Evolutionary conservation across 1,284 basidiomycete species (phyloP).

Genomic region (Sparassis latifolia): DNA sequence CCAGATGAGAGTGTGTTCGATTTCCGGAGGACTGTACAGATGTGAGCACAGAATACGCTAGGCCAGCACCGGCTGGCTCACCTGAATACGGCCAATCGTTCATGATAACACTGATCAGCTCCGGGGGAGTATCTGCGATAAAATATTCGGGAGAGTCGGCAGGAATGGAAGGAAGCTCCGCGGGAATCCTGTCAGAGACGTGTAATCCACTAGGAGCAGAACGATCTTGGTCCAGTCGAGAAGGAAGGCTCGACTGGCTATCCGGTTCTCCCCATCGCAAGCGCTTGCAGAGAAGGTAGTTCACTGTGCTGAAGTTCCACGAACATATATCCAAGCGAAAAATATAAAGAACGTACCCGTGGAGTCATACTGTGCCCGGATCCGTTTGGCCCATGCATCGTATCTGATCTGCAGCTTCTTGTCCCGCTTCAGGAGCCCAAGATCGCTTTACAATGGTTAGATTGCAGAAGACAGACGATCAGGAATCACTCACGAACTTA

Average conservation of each 20-base stretch:
- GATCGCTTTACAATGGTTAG: constrained; percentile 42
- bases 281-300: constrained; percentile 59
- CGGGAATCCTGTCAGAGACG: background rate
- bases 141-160: constrained; percentile 48
- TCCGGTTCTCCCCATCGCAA: constrained; percentile 71
- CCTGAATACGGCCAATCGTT: constrained; percentile 86
- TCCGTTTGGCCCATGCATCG: constrained; percentile 46
- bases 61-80: constrained; percentile 22
- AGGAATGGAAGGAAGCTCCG: constrained; percentile 21
- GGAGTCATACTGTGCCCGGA: constrained; percentile 58
- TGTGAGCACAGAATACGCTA: background rate
- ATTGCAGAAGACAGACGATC: background rate
- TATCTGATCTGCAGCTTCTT: constrained; percentile 61
- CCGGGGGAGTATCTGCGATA: constrained; percentile 48
- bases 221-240: constrained; percentile 17
- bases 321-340: background rate
- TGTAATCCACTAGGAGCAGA: background rate
- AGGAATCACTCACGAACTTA: constrained; percentile 19
- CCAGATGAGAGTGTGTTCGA: constrained; percentile 77
- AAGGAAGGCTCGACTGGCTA: constrained; percentile 42
- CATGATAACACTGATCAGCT: constrained; percentile 63
- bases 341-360: constrained; percentile 37
- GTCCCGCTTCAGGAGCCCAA: constrained; percentile 73
- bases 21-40: constrained; percentile 49
- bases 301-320: constrained; percentile 33